Conservation (phyloP, 306 rosid species). For the Macrotyloma uniflorum region DNA sequence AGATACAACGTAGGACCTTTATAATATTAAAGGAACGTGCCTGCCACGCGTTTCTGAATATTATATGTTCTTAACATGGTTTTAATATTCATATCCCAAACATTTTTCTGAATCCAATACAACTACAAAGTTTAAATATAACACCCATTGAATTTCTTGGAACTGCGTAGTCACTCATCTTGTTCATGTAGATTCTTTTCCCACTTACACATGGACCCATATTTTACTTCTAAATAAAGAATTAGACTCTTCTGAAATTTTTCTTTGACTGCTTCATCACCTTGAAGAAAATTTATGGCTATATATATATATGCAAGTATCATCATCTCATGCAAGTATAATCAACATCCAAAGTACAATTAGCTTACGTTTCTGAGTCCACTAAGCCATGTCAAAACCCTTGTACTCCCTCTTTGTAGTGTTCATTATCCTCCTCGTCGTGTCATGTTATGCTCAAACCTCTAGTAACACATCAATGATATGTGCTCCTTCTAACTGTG, state of each 20-base stretch:
- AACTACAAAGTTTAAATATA: not conserved
- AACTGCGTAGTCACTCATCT: not conserved
- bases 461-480: not conserved
- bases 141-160: not conserved
- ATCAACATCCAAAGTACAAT: not conserved
- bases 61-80: conserved; percentile 10
- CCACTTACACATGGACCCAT: not conserved
- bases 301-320: not conserved
- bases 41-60: conserved; percentile 33
- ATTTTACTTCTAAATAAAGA: not conserved
- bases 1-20: not conserved
- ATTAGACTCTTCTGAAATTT: not conserved
- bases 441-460: conserved; percentile 9
- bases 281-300: conserved; percentile 18
- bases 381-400: conserved; percentile 32
- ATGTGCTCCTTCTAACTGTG: conserved; percentile 32
- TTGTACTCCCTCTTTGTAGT: not conserved
- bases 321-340: conserved; percentile 7
- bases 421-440: conserved; percentile 27
- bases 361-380: not conserved
- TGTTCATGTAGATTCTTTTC: conserved; percentile 36
- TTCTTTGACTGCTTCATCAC: conserved; percentile 7
- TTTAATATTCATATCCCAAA: not conserved
- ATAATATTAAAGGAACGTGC: conserved; percentile 36
- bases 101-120: not conserved